These are phyloP conservation scores for Quercus bicolor DNA, from an alignment of 306 rosid genomes.

Conservation along the genomic window DNA sequence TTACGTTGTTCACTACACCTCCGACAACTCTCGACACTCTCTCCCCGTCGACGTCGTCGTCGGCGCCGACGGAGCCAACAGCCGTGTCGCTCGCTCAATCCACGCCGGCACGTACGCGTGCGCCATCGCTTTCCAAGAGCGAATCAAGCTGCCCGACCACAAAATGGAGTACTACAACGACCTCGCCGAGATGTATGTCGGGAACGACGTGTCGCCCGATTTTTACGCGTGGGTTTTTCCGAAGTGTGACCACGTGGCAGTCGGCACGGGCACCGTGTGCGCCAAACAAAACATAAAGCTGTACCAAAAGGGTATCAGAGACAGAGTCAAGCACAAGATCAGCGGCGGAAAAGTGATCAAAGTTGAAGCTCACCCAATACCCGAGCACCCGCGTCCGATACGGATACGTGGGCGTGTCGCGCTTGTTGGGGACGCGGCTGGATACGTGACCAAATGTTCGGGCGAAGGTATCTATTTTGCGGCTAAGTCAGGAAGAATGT, in stretches of 20 bases:
- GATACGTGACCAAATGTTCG: constrained; percentile 80
- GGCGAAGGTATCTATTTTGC: constrained; percentile 94
- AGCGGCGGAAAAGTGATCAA: constrained; percentile 69
- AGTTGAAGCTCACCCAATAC: constrained; percentile 91
- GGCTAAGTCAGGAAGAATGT: constrained; percentile 72
- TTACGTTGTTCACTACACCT: constrained; percentile 56
- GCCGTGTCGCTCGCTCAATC: constrained; percentile 78
- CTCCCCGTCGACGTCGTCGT: constrained; percentile 78
- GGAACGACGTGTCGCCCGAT: constrained; percentile 88
- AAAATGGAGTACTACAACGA: constrained; percentile 73
- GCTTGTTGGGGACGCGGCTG: constrained; percentile 82
- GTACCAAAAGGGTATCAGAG: constrained; percentile 66
- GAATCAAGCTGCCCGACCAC: constrained; percentile 67
- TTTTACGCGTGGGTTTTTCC: constrained; percentile 96
- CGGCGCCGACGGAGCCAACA: constrained; percentile 85
- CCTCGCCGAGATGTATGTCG: constrained; percentile 84
- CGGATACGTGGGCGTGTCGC: constrained; percentile 78
- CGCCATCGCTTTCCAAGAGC: constrained; percentile 89
- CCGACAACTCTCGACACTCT: constrained; percentile 24
- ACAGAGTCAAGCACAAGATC: constrained; percentile 52
- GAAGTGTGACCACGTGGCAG: constrained; percentile 95
- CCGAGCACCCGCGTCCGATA: constrained; percentile 75
- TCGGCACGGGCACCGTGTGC: constrained; percentile 81
- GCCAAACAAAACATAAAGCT: constrained; percentile 55
- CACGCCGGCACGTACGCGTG: constrained; percentile 65